Percentiles rank a stretch among this genome's conserved stretches.
These are phyloP conservation scores for Pseudogymnoascus sp. DNA, from an alignment of 2,329 filamentous ascomycete species.

Conservation along the genomic window DNA sequence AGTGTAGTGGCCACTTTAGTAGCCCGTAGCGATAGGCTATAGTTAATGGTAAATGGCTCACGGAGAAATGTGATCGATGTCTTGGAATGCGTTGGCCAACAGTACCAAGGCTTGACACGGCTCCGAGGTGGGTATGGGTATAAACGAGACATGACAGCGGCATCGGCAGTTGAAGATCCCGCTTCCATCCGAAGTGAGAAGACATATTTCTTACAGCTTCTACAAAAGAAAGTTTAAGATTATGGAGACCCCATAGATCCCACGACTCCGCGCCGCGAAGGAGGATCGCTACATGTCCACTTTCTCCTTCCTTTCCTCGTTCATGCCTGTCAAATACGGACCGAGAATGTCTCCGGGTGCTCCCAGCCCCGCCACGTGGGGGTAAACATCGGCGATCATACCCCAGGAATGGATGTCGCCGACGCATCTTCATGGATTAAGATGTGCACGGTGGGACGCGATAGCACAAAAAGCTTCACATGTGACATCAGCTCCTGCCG, in stretches of 20 bases:
- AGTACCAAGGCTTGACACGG: constrained; percentile 3
- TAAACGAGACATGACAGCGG: not conserved
- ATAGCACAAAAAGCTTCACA: not conserved
- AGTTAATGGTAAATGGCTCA: no score
- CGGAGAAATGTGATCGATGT: not conserved
- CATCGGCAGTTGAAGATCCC: not conserved
- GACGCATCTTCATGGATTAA: not conserved
- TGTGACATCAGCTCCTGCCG: not conserved
- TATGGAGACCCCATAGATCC: not conserved
- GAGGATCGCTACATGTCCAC: not conserved
- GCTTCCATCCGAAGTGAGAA: not conserved
- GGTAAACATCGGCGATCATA: not conserved
- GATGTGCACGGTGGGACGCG: not conserved
- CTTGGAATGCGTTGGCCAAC: not conserved
- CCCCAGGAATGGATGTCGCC: not conserved
- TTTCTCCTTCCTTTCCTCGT: not conserved
- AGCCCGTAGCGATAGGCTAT: no score
- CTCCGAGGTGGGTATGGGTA: not conserved
- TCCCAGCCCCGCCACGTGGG: not conserved
- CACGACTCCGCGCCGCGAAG: not conserved
- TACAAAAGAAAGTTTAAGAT: constrained; percentile 6
- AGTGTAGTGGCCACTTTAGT: no score
- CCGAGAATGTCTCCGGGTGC: not conserved
- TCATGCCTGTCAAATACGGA: not conserved
- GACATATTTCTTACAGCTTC: not conserved